Conservation (phyloP, 2,329 filamentous ascomycete species). For the Falciphora oryzae region DNA sequence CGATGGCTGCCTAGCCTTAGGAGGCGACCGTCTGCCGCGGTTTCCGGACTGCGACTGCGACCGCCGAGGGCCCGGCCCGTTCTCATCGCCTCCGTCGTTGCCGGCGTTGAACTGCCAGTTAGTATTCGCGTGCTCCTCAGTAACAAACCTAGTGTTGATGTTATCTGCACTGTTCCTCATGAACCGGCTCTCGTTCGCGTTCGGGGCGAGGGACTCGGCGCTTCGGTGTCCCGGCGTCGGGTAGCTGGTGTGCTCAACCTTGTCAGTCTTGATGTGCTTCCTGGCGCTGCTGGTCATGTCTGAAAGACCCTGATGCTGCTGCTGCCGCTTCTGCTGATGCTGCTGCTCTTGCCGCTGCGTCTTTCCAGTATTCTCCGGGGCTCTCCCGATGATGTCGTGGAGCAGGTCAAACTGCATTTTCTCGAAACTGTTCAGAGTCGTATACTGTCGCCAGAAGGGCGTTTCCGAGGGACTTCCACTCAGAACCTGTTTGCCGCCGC, state of each 20-base stretch:
- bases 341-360: not conserved
- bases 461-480: conserved; percentile 20
- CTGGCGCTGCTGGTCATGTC: not conserved
- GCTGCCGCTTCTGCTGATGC: conserved; percentile 7
- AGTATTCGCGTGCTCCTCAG: conserved; percentile 37
- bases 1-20: conserved; percentile 9
- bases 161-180: conserved; percentile 49
- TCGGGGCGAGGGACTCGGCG: conserved; percentile 27
- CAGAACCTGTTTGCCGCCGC: conserved; percentile 13
- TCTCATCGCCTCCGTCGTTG: conserved; percentile 23
- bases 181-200: conserved; percentile 35
- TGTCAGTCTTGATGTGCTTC: conserved; percentile 15
- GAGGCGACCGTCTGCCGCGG: conserved; percentile 33
- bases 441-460: not conserved
- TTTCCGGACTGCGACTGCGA: conserved; percentile 35
- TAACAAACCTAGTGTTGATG: conserved; percentile 56
- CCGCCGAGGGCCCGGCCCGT: conserved; percentile 26
- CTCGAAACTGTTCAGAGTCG: conserved; percentile 18
- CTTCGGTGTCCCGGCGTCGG: conserved; percentile 27
- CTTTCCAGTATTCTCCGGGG: not conserved
- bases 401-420: conserved; percentile 17
- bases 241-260: conserved; percentile 38
- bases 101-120: conserved; percentile 50
- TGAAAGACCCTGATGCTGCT: not conserved
- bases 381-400: conserved; percentile 12